These are phyloP conservation scores for Citrullus amarus DNA, from an alignment of 306 rosid genomes.

Conservation along the genomic window DNA sequence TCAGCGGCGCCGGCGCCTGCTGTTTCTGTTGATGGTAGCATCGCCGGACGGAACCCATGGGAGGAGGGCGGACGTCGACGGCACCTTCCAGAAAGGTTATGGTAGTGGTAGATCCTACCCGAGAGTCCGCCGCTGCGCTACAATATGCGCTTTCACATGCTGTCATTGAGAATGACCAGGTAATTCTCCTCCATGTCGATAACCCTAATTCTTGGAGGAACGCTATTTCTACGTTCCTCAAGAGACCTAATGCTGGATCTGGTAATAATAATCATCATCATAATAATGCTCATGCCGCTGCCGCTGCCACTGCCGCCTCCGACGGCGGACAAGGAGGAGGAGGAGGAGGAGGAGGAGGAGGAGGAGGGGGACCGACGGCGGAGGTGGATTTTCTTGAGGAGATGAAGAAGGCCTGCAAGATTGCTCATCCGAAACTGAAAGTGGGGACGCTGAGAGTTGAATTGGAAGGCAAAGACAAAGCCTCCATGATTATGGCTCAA, in stretches of 20 bases:
- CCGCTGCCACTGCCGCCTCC: slow-evolving; percentile 6
- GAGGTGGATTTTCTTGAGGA: slow-evolving; percentile 49
- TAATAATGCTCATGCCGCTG: not conserved
- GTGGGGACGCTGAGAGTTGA: slow-evolving; percentile 30
- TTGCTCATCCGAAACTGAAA: slow-evolving; percentile 28
- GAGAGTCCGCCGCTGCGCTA: slow-evolving; percentile 59
- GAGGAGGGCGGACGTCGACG: not conserved
- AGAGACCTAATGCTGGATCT: slow-evolving; percentile 31
- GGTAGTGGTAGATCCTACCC: slow-evolving; percentile 64
- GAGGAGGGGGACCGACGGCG: slow-evolving; percentile 2
- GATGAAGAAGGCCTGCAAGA: slow-evolving; percentile 43
- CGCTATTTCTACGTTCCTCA: slow-evolving; percentile 36
- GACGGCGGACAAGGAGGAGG: slow-evolving; percentile 23
- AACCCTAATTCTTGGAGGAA: slow-evolving; percentile 37
- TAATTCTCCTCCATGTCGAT: slow-evolving; percentile 55
- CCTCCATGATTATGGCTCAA: slow-evolving; percentile 31
- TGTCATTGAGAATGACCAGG: slow-evolving; percentile 46
- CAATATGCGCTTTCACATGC: slow-evolving; percentile 60
- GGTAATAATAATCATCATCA: not conserved
- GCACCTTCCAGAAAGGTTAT: slow-evolving; percentile 31
- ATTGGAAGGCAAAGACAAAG: slow-evolving; percentile 43
- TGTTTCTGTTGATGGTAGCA: slow-evolving; percentile 6
- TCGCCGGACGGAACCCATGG: slow-evolving; percentile 21
- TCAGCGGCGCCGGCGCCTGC: not conserved
- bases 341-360: slow-evolving; percentile 26